Evolutionary conservation across 768 basidiomycete species (phyloP).

Genomic region (Suillus plorans): DNA sequence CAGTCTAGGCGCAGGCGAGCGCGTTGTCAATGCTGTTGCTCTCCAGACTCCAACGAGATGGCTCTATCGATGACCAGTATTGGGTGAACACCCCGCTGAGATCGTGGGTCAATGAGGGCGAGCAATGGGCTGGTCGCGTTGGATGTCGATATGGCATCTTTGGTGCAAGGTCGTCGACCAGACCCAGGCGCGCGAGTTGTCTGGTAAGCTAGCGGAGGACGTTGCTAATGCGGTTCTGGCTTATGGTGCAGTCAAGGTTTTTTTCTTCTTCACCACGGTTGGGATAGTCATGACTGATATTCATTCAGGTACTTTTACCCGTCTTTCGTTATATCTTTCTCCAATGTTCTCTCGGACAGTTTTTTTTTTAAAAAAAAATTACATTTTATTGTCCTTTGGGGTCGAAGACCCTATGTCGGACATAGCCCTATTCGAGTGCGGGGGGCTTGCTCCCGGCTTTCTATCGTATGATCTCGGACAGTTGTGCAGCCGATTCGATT

Average conservation of each 20-base stretch:
- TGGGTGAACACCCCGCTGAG: constrained; percentile 46
- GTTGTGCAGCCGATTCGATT: constrained; percentile 61
- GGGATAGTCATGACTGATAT: not conserved
- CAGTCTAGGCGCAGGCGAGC: constrained; percentile 66
- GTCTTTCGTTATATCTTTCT: constrained; percentile 68
- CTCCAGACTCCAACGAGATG: constrained; percentile 20
- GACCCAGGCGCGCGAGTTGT: constrained; percentile 9
- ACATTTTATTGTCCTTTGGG: no score
- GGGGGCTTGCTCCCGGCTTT: no score
- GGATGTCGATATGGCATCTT: constrained; percentile 80
- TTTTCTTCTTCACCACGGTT: constrained; percentile 11
- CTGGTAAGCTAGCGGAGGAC: constrained; percentile 62
- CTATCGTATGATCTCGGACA: no score
- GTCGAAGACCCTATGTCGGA: no score
- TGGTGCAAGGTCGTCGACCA: constrained; percentile 37
- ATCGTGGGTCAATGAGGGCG: constrained; percentile 77
- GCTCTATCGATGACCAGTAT: constrained; percentile 14
- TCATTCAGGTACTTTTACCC: constrained; percentile 54
- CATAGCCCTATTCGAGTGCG: no score
- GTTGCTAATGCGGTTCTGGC: constrained; percentile 82
- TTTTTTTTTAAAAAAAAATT: no score
- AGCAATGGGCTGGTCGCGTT: constrained; percentile 64
- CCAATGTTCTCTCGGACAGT: no score
- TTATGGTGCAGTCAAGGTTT: constrained; percentile 77
- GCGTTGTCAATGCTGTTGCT: constrained; percentile 46